Conservation (phyloP, 805 yeast genomes). For the Barnettozyma salicaria region DNA sequence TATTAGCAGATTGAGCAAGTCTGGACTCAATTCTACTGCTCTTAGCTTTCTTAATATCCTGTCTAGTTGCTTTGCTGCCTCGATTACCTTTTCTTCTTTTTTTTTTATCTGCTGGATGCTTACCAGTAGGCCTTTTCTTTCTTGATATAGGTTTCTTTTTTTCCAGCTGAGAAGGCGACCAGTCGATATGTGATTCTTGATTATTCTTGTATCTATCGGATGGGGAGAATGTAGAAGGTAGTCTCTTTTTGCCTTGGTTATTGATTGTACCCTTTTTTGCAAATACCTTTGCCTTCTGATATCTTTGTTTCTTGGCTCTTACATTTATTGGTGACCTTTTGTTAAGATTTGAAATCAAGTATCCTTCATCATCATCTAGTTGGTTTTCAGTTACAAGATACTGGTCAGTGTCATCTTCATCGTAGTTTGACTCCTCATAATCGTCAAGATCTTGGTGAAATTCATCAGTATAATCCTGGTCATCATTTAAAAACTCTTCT, state of each 20-base stretch:
- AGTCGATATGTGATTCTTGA: too few species aligned
- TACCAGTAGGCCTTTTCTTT: constrained; percentile 1
- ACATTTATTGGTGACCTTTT: too few species aligned
- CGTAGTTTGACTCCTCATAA: too few species aligned
- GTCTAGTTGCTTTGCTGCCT: neutral
- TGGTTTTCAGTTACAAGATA: too few species aligned
- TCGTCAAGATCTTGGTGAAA: too few species aligned
- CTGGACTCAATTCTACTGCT: neutral
- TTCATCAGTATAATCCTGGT: too few species aligned
- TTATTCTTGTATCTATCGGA: constrained; percentile 10
- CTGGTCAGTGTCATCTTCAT: too few species aligned
- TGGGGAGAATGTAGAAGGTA: constrained; percentile 8
- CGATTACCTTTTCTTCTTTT: neutral
- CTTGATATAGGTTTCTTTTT: too few species aligned
- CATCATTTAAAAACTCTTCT: neutral
- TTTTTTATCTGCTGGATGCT: constrained; percentile 3
- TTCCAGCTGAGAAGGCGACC: too few species aligned
- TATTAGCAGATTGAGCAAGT: constrained; percentile 3
- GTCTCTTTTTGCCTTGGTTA: constrained; percentile 2
- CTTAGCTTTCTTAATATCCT: neutral
- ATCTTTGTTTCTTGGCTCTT: constrained; percentile 3
- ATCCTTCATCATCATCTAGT: too few species aligned
- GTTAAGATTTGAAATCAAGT: too few species aligned
- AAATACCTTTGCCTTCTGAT: constrained; percentile 10
- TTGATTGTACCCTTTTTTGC: constrained; percentile 11